A percentile compares a stretch with the other conserved stretches of the same genome.
phyloP scores from a whole-genome alignment of 1,139 yeast species.

The Ogataea hybrid region DNA sequence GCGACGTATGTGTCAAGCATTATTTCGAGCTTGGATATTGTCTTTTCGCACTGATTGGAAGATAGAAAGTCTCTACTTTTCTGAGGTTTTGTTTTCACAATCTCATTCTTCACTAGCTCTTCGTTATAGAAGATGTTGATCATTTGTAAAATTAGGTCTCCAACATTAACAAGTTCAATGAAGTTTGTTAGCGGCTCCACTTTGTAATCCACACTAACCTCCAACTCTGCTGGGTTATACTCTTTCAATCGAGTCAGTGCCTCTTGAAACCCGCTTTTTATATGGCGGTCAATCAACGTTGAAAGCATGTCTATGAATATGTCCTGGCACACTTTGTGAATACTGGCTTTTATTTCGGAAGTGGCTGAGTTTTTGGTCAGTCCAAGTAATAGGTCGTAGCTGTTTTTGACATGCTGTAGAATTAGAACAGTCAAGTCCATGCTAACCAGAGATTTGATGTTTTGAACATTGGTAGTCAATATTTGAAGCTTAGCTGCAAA shows the following conservation, averaged over 20 bases:
- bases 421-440: slow-evolving; percentile 44
- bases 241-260: slow-evolving; percentile 69
- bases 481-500: slow-evolving; percentile 56
- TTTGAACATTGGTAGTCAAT: slow-evolving; percentile 41
- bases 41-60: slow-evolving; percentile 74
- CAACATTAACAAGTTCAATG: slow-evolving; percentile 87
- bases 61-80: slow-evolving; percentile 70
- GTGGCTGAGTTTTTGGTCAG: slow-evolving; percentile 32
- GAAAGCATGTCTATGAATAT: slow-evolving; percentile 67
- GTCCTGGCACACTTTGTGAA: slow-evolving; percentile 37
- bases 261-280: slow-evolving; percentile 77
- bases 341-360: slow-evolving; percentile 26
- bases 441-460: slow-evolving; percentile 42
- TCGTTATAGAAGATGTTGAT: slow-evolving; percentile 86
- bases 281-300: slow-evolving; percentile 67
- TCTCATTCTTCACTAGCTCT: slow-evolving; percentile 66
- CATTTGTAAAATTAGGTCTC: slow-evolving; percentile 92
- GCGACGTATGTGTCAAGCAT: slow-evolving; percentile 88
- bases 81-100: slow-evolving; percentile 43
- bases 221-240: slow-evolving; percentile 55
- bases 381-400: slow-evolving; percentile 36
- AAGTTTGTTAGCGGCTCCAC: slow-evolving; percentile 86
- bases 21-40: slow-evolving; percentile 64
- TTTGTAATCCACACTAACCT: slow-evolving; percentile 32
- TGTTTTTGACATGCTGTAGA: slow-evolving; percentile 42